Evolutionary conservation across 345 rosid genomes (phyloP).

Genomic region (Orychophragmus violaceus): DNA sequence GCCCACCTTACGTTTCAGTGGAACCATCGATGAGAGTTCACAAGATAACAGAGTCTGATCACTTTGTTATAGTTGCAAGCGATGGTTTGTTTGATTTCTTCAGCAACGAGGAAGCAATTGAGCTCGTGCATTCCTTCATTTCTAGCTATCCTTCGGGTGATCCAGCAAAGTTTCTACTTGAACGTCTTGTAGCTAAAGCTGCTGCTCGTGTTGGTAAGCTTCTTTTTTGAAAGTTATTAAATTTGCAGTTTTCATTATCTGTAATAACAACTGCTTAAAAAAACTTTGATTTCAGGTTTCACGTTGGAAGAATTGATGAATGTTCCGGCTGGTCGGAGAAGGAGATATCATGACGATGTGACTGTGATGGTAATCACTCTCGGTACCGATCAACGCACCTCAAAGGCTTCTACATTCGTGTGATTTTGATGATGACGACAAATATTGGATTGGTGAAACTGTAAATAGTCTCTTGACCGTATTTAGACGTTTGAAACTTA

Average conservation of each 20-base stretch:
- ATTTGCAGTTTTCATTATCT: background rate
- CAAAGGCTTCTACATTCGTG: slow-evolving; percentile 74
- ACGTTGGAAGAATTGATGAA: slow-evolving; percentile 82
- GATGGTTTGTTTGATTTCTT: slow-evolving; percentile 93
- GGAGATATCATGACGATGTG: slow-evolving; percentile 95
- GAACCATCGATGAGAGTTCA: slow-evolving; percentile 75
- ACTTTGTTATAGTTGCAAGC: slow-evolving; percentile 85
- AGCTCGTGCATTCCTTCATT: slow-evolving; percentile 56
- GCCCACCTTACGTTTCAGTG: slow-evolving; percentile 88
- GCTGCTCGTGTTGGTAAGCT: slow-evolving; percentile 78
- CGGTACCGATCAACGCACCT: slow-evolving; percentile 73
- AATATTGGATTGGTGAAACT: slow-evolving; percentile 6
- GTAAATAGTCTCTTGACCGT: slow-evolving; percentile 21
- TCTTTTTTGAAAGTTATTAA: background rate
- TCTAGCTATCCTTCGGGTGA: slow-evolving; percentile 61
- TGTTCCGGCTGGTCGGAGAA: slow-evolving; percentile 87
- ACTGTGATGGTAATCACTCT: slow-evolving; percentile 81
- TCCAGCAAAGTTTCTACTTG: slow-evolving; percentile 85
- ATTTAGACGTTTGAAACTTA: background rate
- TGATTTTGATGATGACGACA: slow-evolving; percentile 28
- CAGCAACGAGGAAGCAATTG: slow-evolving; percentile 70
- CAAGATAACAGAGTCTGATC: slow-evolving; percentile 61
- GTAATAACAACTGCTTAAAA: background rate
- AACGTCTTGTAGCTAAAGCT: slow-evolving; percentile 74
- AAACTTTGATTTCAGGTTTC: slow-evolving; percentile 47